Evolutionary conservation across 768 basidiomycete species (phyloP).

Genomic region (Termitomyces titanicus): DNA sequence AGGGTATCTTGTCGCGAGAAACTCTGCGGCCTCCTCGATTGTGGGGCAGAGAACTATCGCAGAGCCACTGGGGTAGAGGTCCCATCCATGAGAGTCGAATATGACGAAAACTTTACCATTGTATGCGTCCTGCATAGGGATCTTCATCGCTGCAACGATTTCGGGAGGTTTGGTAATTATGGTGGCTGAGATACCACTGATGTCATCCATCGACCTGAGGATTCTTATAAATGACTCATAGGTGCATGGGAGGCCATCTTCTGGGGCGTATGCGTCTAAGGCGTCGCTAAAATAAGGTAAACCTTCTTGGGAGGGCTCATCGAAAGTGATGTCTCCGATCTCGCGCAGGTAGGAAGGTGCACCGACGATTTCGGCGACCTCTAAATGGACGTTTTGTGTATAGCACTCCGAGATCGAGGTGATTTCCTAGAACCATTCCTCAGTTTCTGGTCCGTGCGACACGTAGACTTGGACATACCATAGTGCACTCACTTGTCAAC

Average conservation of each 20-base stretch:
- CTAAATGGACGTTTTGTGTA: not conserved
- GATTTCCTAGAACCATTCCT: not conserved
- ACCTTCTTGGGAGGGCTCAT: too few relatives aligned
- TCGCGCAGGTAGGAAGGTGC: not conserved
- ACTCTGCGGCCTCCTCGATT: not conserved
- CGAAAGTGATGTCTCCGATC: too few relatives aligned
- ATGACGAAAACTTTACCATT: not conserved
- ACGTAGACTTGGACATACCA: not conserved
- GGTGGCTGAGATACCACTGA: not conserved
- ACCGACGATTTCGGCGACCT: not conserved
- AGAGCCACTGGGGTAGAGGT: not conserved
- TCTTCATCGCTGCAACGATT: not conserved
- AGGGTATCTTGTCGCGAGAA: not conserved
- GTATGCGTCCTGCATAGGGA: not conserved
- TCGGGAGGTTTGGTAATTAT: not conserved
- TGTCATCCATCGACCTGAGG: not conserved
- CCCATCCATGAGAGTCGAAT: not conserved
- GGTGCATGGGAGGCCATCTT: not conserved
- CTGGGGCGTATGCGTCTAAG: too few relatives aligned
- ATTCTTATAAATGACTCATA: not conserved
- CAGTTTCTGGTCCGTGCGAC: not conserved
- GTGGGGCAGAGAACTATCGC: not conserved
- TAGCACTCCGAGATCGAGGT: not conserved
- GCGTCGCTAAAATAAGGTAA: not conserved
- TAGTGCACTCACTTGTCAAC: not conserved